Evolutionary conservation across 1,284 basidiomycete genomes (phyloP), one percentile per base, ranked within the genome.

Genomic region (Ustilago nuda): DNA sequence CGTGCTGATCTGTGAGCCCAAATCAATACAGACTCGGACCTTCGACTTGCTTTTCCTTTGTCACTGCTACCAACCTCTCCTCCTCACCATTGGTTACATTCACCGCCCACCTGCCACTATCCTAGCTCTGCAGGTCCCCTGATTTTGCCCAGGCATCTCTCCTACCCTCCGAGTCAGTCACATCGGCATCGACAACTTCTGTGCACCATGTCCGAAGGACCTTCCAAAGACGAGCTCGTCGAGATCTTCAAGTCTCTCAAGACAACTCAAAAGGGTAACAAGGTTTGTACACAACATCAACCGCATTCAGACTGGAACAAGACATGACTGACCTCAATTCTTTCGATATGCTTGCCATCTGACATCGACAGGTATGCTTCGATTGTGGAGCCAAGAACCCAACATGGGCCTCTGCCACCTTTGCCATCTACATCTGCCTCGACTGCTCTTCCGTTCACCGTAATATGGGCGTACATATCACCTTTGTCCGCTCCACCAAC

Each of bases 401-500:
- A 62, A 97, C 95, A 54, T 99, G 96, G 96, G 92, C 95, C 2
- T 95, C 93, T 75, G 94, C 97, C 37, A 96, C 94, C 0, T 99
- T 92, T 85, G 96, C 94, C 56, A 92, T 99, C 52, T 99, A 99
- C 87, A 96, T 99, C 84, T 99, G 96, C 85, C 89, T 99, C 52
- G 95, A 99, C 82, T 99, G 96, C 89, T 98, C 95, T 6, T 93
- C 92, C 75, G 89, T 94, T 15, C 96, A 99, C 87, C 90, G 96
- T 66, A 98, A 97, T 87, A 92, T 98, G 90, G 96, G 96, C 80
- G 97, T 99, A 19, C 96, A 99, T 86, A 95, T 99, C 87, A 94
- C 91, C 76, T 99, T 99, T 85, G 96, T 99, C 52, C 89, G 95
- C 78, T 98, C 96, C 13, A 98, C 95, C 73, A 98, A 96, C 87